Conservation (phyloP, 2,329 filamentous ascomycete species). For the Penicillium frequentans region DNA sequence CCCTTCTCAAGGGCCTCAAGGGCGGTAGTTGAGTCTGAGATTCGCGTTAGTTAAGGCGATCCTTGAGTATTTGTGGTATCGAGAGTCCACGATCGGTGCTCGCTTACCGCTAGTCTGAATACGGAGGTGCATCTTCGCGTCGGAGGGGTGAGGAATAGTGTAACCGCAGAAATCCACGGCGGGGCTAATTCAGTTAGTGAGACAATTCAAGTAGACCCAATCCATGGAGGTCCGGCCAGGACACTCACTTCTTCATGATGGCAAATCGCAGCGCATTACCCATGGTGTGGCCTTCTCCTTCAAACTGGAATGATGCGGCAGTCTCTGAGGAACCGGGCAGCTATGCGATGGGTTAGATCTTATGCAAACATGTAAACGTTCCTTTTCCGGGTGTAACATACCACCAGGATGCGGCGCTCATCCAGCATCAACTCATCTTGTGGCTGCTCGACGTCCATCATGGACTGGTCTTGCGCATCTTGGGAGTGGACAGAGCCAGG, state of each 20-base stretch:
- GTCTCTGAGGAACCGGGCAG: constrained; percentile 79
- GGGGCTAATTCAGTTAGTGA: constrained; percentile 58
- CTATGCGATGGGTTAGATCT: constrained; percentile 47
- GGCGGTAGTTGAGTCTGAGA: constrained; percentile 68
- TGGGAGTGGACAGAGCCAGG: constrained; percentile 41
- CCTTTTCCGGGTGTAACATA: constrained; percentile 35
- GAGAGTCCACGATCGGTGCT: background rate
- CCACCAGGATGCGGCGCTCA: constrained; percentile 62
- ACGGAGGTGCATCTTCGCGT: constrained; percentile 92
- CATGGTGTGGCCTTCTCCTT: constrained; percentile 89
- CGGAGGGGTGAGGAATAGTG: constrained; percentile 93
- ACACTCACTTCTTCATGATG: constrained; percentile 93
- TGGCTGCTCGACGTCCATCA: constrained; percentile 36
- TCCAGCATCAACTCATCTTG: constrained; percentile 25
- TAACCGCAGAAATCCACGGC: constrained; percentile 98
- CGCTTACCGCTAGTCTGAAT: constrained; percentile 92
- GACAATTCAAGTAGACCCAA: background rate
- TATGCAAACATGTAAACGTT: background rate
- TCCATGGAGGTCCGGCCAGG: background rate
- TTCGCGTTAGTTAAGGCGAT: background rate
- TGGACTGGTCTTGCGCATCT: constrained; percentile 38
- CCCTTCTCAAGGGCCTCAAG: constrained; percentile 89
- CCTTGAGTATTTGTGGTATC: background rate
- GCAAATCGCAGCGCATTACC: constrained; percentile 93
- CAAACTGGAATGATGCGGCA: constrained; percentile 92